phyloP scores from a whole-genome alignment of 495 filamentous ascomycete species.

The Penicillium longicatenatum region DNA sequence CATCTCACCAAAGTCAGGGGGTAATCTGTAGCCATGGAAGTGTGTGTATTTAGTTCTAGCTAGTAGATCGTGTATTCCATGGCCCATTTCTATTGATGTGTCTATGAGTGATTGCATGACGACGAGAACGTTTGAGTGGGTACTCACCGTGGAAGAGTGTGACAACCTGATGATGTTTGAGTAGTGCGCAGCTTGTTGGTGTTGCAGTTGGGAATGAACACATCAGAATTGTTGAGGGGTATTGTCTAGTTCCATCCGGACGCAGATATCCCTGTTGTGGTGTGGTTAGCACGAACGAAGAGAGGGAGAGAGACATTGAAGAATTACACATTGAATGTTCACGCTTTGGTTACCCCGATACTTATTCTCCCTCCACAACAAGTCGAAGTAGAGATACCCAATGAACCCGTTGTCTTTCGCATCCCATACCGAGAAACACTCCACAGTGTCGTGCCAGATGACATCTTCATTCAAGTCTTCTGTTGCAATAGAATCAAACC shows the following conservation, averaged over 20 bases:
- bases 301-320: not conserved
- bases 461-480: not conserved
- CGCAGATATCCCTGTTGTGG: not conserved
- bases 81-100: not conserved
- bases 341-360: conserved; percentile 1
- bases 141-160: not conserved
- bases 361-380: conserved; percentile 1
- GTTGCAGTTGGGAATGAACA: conserved; percentile 1
- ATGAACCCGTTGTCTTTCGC: not conserved
- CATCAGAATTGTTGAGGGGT: not conserved
- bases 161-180: conserved; percentile 1
- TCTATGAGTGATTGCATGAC: not conserved
- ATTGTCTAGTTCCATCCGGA: not conserved
- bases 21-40: conserved; percentile 1
- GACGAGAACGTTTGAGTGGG: not conserved
- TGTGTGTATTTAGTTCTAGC: not conserved
- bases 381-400: not conserved
- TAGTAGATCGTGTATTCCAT: conserved; percentile 1
- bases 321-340: not conserved
- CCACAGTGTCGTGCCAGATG: not conserved
- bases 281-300: not conserved
- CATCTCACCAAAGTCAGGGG: conserved; percentile 1
- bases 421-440: not conserved
- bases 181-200: not conserved
- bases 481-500: not conserved